Evolutionary conservation across 2,329 filamentous ascomycete genomes (phyloP).

Genomic region (Zymoseptoria passerinii): DNA sequence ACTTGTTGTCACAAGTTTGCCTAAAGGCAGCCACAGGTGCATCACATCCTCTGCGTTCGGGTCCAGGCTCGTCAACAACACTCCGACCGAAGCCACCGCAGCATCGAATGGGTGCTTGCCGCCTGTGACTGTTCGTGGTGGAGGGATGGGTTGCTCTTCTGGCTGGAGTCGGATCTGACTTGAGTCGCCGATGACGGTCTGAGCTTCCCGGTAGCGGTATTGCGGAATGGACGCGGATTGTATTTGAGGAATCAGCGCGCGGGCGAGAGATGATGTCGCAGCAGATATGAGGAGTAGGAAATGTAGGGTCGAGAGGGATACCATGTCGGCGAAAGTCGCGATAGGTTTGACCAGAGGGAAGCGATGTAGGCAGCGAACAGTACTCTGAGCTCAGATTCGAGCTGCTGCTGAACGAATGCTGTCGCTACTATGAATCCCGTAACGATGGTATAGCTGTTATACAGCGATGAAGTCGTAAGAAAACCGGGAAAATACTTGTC

Average conservation of each 20-base stretch:
- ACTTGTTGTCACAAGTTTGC: constrained; percentile 22
- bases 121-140: not conserved
- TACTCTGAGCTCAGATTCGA: not conserved
- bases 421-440: too few species aligned
- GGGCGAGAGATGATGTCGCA: not conserved
- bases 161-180: not conserved
- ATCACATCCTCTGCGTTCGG: constrained; percentile 8
- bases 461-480: too few species aligned
- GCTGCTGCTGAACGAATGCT: not conserved
- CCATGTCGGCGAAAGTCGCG: not conserved
- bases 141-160: not conserved
- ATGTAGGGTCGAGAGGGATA: not conserved
- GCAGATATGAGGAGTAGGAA: not conserved
- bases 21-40: constrained; percentile 28
- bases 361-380: not conserved
- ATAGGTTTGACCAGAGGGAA: not conserved
- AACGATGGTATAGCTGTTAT: too few species aligned
- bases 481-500: too few species aligned
- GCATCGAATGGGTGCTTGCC: constrained; percentile 14
- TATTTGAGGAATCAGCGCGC: not conserved
- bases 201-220: too few species aligned
- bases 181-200: not conserved
- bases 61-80: constrained; percentile 21
- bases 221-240: too few species aligned
- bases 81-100: constrained; percentile 23